Evolutionary conservation across 441 rosid species (phyloP).

Genomic region (Brassica hybrid): DNA sequence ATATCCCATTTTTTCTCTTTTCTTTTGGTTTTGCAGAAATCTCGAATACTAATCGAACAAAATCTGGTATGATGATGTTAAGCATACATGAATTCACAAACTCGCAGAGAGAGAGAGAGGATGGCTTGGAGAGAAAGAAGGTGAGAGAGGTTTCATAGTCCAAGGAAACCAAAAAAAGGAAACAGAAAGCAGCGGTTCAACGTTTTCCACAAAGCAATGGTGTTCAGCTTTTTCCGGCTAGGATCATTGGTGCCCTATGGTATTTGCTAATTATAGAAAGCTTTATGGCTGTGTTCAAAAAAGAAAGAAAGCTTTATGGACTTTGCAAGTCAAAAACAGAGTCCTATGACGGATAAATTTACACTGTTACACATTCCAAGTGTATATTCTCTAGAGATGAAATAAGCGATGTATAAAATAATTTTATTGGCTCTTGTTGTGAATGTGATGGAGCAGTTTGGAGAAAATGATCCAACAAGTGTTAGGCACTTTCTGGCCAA

Average conservation of each 20-base stretch:
- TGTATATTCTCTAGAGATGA: not conserved
- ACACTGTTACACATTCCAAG: not conserved
- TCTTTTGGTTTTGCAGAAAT: constrained; percentile 12
- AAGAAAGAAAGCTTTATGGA: not conserved
- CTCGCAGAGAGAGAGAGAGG: constrained; percentile 8
- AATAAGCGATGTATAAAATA: not conserved
- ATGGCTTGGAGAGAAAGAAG: constrained; percentile 24
- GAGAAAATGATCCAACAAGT: constrained; percentile 68
- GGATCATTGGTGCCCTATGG: not conserved
- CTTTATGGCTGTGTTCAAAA: not conserved
- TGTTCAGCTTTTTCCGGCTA: constrained; percentile 25
- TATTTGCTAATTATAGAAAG: constrained; percentile 29
- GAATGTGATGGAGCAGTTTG: constrained; percentile 60
- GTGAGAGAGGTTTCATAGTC: constrained; percentile 10
- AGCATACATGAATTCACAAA: not conserved
- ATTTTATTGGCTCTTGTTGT: constrained; percentile 16
- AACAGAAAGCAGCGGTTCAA: constrained; percentile 31
- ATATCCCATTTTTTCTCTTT: constrained; percentile 60
- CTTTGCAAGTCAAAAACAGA: not conserved
- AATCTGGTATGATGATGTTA: not conserved
- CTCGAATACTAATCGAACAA: constrained; percentile 30
- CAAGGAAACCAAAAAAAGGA: constrained; percentile 18
- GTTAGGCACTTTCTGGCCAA: constrained; percentile 60
- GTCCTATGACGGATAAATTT: not conserved
- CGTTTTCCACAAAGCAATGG: constrained; percentile 15